Conservation (phyloP, 768 basidiomycete genomes). For the Infundibulicybe gibba region DNA sequence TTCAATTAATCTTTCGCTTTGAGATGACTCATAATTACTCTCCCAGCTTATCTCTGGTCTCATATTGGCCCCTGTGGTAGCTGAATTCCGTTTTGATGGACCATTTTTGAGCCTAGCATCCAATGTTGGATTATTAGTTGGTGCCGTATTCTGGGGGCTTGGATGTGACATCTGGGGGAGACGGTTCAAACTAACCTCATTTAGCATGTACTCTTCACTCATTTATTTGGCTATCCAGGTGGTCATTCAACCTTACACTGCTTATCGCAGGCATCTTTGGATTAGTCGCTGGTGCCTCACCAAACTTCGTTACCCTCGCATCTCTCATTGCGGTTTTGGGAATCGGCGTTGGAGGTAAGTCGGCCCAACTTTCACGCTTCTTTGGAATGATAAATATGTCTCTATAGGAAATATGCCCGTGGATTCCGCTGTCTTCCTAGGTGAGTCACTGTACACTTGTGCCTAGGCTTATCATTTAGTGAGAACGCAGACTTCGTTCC, state of each 20-base stretch:
- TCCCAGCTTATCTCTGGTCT: conserved; percentile 55
- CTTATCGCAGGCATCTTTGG: conserved; percentile 64
- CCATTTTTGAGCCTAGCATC: conserved; percentile 63
- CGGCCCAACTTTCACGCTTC: no score
- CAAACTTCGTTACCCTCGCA: conserved; percentile 44
- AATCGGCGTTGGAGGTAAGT: conserved; percentile 55
- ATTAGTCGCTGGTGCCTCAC: conserved; percentile 52
- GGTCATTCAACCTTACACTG: conserved; percentile 63
- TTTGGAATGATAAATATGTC: no score
- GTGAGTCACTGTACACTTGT: no score
- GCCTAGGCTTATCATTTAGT: no score
- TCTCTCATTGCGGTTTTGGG: conserved; percentile 51
- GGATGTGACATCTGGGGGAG: conserved; percentile 67
- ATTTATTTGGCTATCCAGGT: conserved; percentile 22
- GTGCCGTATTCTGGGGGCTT: conserved; percentile 65
- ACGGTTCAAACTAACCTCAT: conserved; percentile 25
- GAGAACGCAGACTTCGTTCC: conserved; percentile 54
- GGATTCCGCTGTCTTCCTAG: no score
- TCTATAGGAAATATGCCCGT: no score
- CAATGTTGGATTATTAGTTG: conserved; percentile 64
- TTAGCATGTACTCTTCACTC: no score
- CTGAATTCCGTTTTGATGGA: conserved; percentile 57
- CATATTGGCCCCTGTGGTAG: conserved; percentile 54
- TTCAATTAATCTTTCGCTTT: neutral
- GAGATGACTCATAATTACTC: neutral